Evolutionary conservation across 371 early-diverging fungal species (phyloP), one percentile per base, ranked within the genome.

Genomic region (Apophysomyces sp.): DNA sequence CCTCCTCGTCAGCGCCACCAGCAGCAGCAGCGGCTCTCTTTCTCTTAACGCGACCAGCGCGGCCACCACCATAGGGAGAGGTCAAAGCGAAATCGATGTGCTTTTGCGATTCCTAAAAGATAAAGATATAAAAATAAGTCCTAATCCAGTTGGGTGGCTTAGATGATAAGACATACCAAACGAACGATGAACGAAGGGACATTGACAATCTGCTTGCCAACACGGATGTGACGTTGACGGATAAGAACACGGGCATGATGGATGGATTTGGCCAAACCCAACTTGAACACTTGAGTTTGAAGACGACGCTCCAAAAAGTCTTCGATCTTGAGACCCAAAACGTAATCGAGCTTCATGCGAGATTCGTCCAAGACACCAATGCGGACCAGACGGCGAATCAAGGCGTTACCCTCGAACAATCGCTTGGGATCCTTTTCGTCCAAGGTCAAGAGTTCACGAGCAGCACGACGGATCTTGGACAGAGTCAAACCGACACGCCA

Each of bases 231-330:
- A 65, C 93, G 90, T 80, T 96, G 97, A 70, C 94, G 91, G 84
- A 99, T 99, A 74, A 99, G 83, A 71, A 97, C 97, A 87, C 99
- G 95, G 62, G 99, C 99, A 82, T 99, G 98, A 89, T 99, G 99
- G 73, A 99, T 95, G 63, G 96, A 96, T 89, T 94, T 97, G 85
- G 99, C 99, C 61, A 99, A 86, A 66, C 99, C 99, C 63, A 92
- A 86, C 90, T 96, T 95, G 92, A 96, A 97, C 67, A 99, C 99
- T 87, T 95, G 97, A 74, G 98, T 96, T 87, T 99, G 99, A 71
- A 99, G 94, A 75, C 99, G 94, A 74, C 99, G 93, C 85, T 99
- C 98, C 86, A 99, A 87, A 86, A 99, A 98, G 78, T 97, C 94
- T 85, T 97, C 97, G 74, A 98, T 89, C 85, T 95, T 96, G 65